Conservation (phyloP, 768 basidiomycete genomes). For the Agaricus blazei region DNA sequence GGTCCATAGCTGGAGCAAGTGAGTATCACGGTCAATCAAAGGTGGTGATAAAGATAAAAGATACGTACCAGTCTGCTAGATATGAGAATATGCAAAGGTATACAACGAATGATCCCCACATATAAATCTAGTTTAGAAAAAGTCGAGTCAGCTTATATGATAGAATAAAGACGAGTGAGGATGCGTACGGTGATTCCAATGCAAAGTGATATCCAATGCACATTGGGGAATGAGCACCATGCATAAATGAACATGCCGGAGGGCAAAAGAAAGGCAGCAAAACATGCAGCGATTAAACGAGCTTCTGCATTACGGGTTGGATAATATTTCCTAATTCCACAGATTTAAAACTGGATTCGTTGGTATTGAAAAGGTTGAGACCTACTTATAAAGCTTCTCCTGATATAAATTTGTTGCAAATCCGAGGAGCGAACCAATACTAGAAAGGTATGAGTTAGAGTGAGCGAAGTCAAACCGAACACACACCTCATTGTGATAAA, state of each 20-base stretch:
- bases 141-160: too few species aligned
- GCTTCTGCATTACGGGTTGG: conserved; percentile 46
- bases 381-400: conserved; percentile 45
- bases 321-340: conserved; percentile 24
- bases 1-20: conserved; percentile 38
- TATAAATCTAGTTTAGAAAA: conserved; percentile 33
- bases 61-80: conserved; percentile 55
- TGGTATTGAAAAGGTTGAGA: not conserved
- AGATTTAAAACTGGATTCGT: not conserved
- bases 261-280: conserved; percentile 50
- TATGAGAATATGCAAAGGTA: conserved; percentile 57
- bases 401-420: conserved; percentile 41
- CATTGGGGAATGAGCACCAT: conserved; percentile 50
- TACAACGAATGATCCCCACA: conserved; percentile 46
- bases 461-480: not conserved
- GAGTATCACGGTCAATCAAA: not conserved
- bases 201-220: conserved; percentile 59
- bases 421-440: conserved; percentile 50
- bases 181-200: conserved; percentile 43
- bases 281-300: conserved; percentile 52
- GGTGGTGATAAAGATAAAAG: not conserved
- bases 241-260: conserved; percentile 66
- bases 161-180: not conserved
- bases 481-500: conserved; percentile 55
- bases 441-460: conserved; percentile 17